A percentile compares a stretch with the other conserved stretches of the same genome.
Conservation (phyloP, 768 basidiomycete species). For the Mycena venus region DNA sequence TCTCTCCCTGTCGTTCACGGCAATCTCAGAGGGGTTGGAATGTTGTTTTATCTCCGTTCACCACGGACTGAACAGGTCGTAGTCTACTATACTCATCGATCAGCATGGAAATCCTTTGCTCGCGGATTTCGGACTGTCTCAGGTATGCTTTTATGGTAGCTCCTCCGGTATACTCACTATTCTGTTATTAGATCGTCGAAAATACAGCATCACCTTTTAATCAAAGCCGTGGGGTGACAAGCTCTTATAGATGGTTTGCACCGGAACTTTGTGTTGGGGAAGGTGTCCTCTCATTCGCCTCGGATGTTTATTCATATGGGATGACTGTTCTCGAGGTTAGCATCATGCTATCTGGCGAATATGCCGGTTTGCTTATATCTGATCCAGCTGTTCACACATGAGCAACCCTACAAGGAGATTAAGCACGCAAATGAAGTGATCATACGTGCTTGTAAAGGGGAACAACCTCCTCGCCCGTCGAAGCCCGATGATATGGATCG, state of each 20-base stretch:
- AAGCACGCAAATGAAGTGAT: constrained; percentile 65
- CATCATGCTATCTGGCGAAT: not conserved
- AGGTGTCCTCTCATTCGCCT: constrained; percentile 55
- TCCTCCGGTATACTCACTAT: not conserved
- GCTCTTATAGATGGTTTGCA: constrained; percentile 62
- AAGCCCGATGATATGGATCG: constrained; percentile 48
- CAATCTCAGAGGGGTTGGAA: constrained; percentile 62
- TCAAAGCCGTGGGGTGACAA: constrained; percentile 58
- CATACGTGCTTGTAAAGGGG: constrained; percentile 51
- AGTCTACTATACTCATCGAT: constrained; percentile 65
- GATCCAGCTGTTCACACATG: constrained; percentile 61
- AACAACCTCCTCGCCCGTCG: constrained; percentile 56
- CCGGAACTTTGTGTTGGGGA: constrained; percentile 65
- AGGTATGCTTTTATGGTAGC: constrained; percentile 45
- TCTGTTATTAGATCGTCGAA: constrained; percentile 61
- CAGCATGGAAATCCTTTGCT: constrained; percentile 60
- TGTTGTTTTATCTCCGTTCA: not conserved
- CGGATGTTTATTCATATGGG: constrained; percentile 68
- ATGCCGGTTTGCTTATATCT: not conserved
- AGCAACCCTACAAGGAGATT: constrained; percentile 59
- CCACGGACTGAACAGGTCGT: not conserved
- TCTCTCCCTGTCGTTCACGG: constrained; percentile 65
- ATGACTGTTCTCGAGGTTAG: constrained; percentile 71
- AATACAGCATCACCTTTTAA: constrained; percentile 68
- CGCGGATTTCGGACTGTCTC: constrained; percentile 68